Conservation (phyloP, 257 asterid species). For the Jacaranda mimosifolia region DNA sequence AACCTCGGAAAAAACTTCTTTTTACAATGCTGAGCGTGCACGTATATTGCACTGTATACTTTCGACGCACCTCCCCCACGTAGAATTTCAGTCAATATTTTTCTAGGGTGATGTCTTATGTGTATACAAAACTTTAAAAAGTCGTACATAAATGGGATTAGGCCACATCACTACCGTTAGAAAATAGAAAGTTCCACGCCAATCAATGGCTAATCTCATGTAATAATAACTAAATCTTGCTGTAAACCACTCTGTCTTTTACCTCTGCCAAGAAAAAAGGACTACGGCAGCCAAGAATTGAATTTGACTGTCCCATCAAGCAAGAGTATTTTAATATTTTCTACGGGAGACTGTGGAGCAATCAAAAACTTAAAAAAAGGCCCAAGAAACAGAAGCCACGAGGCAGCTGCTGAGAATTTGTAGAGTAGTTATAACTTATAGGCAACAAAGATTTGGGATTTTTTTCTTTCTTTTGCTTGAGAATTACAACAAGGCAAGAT, state of each 20-base stretch:
- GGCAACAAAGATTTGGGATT: conserved; percentile 33
- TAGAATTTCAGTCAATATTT: too few species aligned
- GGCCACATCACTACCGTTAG: too few species aligned
- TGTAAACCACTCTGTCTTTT: conserved; percentile 11
- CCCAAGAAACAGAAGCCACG: conserved; percentile 31
- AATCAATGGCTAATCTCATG: neutral
- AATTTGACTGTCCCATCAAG: too few species aligned
- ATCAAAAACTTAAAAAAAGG: conserved; percentile 38
- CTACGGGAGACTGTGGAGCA: neutral
- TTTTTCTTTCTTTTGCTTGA: conserved; percentile 2
- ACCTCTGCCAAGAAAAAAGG: neutral
- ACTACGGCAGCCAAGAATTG: too few species aligned
- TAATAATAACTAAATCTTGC: neutral
- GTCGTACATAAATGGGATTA: too few species aligned
- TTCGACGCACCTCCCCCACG: too few species aligned
- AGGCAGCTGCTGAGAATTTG: conserved; percentile 23
- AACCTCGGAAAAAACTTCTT: too few species aligned
- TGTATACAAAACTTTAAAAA: too few species aligned
- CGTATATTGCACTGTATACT: too few species aligned
- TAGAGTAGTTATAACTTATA: neutral
- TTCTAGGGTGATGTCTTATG: too few species aligned
- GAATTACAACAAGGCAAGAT: conserved; percentile 32
- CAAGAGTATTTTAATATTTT: too few species aligned
- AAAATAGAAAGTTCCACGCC: conserved; percentile 5
- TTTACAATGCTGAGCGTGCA: too few species aligned